Conservation (phyloP, 2,329 filamentous ascomycete genomes). For the Periconia digitata region DNA sequence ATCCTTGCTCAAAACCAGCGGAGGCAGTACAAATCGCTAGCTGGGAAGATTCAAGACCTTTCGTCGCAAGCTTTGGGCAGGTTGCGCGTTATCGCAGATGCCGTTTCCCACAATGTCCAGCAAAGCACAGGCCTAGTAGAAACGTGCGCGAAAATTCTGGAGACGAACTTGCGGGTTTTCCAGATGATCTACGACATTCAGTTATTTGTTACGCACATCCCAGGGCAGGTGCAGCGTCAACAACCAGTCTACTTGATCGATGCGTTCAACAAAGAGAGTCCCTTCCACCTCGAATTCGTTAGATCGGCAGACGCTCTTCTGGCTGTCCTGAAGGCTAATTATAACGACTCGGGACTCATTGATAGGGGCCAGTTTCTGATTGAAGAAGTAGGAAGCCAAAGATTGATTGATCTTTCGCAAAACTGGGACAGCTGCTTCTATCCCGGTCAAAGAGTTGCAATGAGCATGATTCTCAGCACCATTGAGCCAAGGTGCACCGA, state of each 20-base stretch:
- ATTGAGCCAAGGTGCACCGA: too few relatives aligned
- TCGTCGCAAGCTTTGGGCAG: too few relatives aligned
- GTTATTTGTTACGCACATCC: conserved; percentile 16
- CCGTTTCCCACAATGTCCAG: too few relatives aligned
- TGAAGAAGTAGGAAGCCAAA: conserved; percentile 15
- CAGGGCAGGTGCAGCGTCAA: conserved; percentile 28
- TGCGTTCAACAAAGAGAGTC: conserved; percentile 20
- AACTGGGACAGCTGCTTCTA: conserved; percentile 27
- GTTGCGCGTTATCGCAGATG: too few relatives aligned
- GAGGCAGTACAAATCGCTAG: too few relatives aligned
- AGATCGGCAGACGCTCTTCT: conserved; percentile 24
- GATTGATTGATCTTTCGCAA: conserved; percentile 17
- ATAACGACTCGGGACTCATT: conserved; percentile 19
- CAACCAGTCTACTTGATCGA: conserved; percentile 35
- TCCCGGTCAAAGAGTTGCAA: conserved; percentile 33
- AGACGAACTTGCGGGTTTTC: too few relatives aligned
- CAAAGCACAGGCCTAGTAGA: too few relatives aligned
- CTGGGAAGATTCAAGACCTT: too few relatives aligned
- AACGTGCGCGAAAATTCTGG: too few relatives aligned
- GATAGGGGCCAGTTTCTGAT: conserved; percentile 28
- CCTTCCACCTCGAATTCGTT: conserved; percentile 37
- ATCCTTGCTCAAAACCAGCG: too few relatives aligned
- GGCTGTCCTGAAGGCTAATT: conserved; percentile 26
- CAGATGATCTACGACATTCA: conserved; percentile 21
- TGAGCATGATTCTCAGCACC: conserved; percentile 37